Evolutionary conservation across 495 filamentous ascomycete species (phyloP).

Genomic region (Lindgomyces ingoldianus): DNA sequence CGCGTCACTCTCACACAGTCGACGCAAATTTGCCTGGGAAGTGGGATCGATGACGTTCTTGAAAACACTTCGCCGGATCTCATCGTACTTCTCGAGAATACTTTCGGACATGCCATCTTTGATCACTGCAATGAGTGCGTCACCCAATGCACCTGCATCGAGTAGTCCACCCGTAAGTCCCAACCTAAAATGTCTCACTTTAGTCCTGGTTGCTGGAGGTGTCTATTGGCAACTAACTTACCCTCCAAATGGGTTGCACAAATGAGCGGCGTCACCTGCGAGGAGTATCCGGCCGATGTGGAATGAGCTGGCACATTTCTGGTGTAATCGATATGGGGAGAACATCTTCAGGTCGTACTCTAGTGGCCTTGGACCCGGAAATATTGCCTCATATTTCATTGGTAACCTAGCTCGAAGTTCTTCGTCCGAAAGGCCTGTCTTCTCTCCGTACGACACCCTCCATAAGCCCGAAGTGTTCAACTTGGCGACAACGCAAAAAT

Average conservation of each 20-base stretch:
- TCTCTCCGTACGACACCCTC: conserved; percentile 60
- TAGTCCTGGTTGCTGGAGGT: neutral
- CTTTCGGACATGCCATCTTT: conserved; percentile 52
- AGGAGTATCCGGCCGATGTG: conserved; percentile 56
- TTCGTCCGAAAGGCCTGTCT: conserved; percentile 52
- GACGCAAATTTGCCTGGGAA: conserved; percentile 36
- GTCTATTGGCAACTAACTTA: neutral
- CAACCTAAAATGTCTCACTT: conserved; percentile 38
- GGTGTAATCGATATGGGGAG: conserved; percentile 60
- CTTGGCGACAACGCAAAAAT: conserved; percentile 60
- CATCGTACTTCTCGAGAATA: conserved; percentile 57
- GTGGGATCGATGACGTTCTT: conserved; percentile 56
- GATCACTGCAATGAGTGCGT: conserved; percentile 56
- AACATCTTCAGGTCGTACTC: conserved; percentile 57
- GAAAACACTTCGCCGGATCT: conserved; percentile 57
- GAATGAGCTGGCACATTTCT: conserved; percentile 57
- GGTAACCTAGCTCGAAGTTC: conserved; percentile 55
- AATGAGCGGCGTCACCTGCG: conserved; percentile 59
- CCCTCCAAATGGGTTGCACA: conserved; percentile 60
- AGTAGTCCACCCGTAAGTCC: conserved; percentile 62
- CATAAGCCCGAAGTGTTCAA: conserved; percentile 59
- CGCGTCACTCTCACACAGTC: neutral
- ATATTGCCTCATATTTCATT: conserved; percentile 53
- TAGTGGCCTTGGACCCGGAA: conserved; percentile 58
- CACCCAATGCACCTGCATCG: conserved; percentile 57